These are phyloP conservation scores for Entophlyctis helioformis DNA, from an alignment of 192 early-diverging fungal species.

Conservation along the genomic window DNA sequence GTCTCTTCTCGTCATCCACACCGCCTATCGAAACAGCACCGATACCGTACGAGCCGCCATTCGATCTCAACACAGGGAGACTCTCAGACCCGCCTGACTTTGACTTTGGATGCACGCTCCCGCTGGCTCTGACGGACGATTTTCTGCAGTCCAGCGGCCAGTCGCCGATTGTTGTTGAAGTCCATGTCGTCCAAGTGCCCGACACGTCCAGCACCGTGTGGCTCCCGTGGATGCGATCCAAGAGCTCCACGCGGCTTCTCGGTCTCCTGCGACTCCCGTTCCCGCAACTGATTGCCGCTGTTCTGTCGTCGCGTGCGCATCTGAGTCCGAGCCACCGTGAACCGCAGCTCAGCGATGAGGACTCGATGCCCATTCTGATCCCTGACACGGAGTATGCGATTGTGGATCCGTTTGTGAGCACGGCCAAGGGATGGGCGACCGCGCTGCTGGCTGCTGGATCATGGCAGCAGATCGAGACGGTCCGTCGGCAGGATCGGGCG, in stretches of 20 bases:
- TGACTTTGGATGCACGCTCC: slow-evolving; percentile 22
- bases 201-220: too few relatives aligned
- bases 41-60: slow-evolving; percentile 21
- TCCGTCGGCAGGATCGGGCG: too few relatives aligned
- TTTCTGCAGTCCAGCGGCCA: slow-evolving; percentile 9
- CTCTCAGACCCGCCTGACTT: slow-evolving; percentile 17
- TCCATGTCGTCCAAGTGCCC: slow-evolving; percentile 11
- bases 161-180: slow-evolving; percentile 19
- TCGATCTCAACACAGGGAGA: slow-evolving; percentile 18
- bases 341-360: neutral
- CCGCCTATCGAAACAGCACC: slow-evolving; percentile 21
- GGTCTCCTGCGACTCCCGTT: slow-evolving; percentile 9
- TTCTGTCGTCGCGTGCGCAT: neutral
- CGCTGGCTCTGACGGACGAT: slow-evolving; percentile 14
- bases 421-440: slow-evolving; percentile 23
- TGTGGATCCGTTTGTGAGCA: slow-evolving; percentile 26
- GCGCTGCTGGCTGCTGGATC: slow-evolving; percentile 22
- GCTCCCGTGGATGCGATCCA: too few relatives aligned
- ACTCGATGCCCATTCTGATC: slow-evolving; percentile 12
- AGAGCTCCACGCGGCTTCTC: too few relatives aligned
- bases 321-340: neutral
- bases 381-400: slow-evolving; percentile 29
- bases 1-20: slow-evolving; percentile 11
- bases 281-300: slow-evolving; percentile 5
- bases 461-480: slow-evolving; percentile 15